Evolutionary conservation across 2,329 filamentous ascomycete genomes (phyloP), one percentile per base, ranked within the genome.

Genomic region (Exophiala alcalophila): DNA sequence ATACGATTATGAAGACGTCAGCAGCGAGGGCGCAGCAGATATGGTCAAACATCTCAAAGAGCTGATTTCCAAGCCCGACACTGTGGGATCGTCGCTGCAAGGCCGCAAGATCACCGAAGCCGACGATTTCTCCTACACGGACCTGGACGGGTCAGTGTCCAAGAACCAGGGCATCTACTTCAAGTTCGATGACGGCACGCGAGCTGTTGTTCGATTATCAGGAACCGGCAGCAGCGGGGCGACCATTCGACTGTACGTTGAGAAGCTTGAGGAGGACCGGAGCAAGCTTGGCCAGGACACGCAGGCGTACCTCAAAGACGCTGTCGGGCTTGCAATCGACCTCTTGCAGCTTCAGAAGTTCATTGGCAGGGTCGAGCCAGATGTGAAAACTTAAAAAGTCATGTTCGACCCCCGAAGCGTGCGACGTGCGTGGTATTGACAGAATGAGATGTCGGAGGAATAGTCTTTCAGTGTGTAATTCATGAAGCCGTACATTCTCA

Each of bases 101-200:
- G 87, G 86, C 53, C 86, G 85, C 64, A 94, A 88, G 61, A 88
- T 96, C 29, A 73, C 81, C 35, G 86, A 94, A 59, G 91, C 90
- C 5, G 92, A 90, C 55, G 90, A 98, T 77, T 98, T 98, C 69
- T 88, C 87, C 21, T 98, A 98, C 78, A 97, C 88, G 6, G 92
- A 98, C 63, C 82, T 98, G n/a, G 92, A 98, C 61, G 92, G 91
- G 50, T 95, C 88, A 54, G 87, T 97, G 40, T 85, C 88, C 61
- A 87, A 89, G 64, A 94, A 96, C 74, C 92, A 98, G 73, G 92
- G 92, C 54, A 81, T 98, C 57, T 98, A 86, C 63, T 86, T 90
- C 65, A 86, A 86, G 67, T 97, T 97, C 69, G 88, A 89, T 41
- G 90, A 94, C 46, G 91, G 91, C 51, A 95, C 87, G 71, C 85